These are phyloP conservation scores for Trypanosoma platydactyli DNA, from an alignment of 208 protist species.

Conservation along the genomic window DNA sequence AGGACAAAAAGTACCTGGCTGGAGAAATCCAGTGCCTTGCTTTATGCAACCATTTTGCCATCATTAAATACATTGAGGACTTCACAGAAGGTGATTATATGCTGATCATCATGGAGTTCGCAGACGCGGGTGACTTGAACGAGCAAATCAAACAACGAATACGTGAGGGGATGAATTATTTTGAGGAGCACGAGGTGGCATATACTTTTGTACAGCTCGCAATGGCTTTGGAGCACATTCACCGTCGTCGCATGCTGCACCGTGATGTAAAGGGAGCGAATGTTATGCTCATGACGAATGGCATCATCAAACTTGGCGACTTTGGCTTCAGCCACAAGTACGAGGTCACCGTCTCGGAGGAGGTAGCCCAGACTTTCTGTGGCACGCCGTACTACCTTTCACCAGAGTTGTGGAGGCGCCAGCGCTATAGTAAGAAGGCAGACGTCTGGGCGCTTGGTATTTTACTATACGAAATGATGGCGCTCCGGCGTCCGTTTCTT, in stretches of 20 bases:
- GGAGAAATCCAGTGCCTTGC: slow-evolving; percentile 72
- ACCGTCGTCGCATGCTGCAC: slow-evolving; percentile 36
- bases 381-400: slow-evolving; percentile 67
- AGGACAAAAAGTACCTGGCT: slow-evolving; percentile 64
- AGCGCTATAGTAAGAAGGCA: slow-evolving; percentile 66
- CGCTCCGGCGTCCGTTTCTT: slow-evolving; percentile 31
- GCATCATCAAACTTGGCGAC: slow-evolving; percentile 45
- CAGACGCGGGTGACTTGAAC: slow-evolving; percentile 81
- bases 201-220: slow-evolving; percentile 77
- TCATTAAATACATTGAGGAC: slow-evolving; percentile 82
- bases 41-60: slow-evolving; percentile 78
- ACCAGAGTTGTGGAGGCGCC: slow-evolving; percentile 61
- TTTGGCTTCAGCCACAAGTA: slow-evolving; percentile 40
- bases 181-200: slow-evolving; percentile 69
- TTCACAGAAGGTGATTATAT: slow-evolving; percentile 50
- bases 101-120: slow-evolving; percentile 80
- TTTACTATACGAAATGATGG: slow-evolving; percentile 38
- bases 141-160: slow-evolving; percentile 71
- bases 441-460: slow-evolving; percentile 62
- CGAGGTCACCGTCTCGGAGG: slow-evolving; percentile 24
- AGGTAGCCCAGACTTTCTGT: slow-evolving; percentile 32
- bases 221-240: slow-evolving; percentile 52
- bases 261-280: slow-evolving; percentile 47
- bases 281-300: slow-evolving; percentile 32
- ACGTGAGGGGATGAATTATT: slow-evolving; percentile 29